Evolutionary conservation across 1,139 yeast species (phyloP).

Genomic region (Pneumocystis wakefieldiae): DNA sequence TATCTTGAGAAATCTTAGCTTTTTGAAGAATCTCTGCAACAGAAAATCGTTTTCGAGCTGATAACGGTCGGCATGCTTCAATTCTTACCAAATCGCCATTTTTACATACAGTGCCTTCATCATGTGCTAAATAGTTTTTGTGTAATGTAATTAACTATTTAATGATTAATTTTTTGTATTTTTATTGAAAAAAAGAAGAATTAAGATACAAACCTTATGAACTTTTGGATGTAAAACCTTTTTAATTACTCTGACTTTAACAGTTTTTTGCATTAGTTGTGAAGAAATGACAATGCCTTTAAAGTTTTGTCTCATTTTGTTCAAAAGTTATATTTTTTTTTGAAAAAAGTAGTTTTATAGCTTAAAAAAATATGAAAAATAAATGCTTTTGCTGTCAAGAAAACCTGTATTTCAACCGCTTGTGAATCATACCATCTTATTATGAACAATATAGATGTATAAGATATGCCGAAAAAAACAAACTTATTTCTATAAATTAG

Average conservation of each 20-base stretch:
- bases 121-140: slow-evolving; percentile 83
- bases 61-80: slow-evolving; percentile 64
- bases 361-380: background rate
- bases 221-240: background rate
- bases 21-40: slow-evolving; percentile 77
- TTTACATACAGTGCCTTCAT: slow-evolving; percentile 73
- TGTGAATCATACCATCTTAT: background rate
- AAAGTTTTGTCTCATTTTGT: slow-evolving; percentile 79
- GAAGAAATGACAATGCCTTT: slow-evolving; percentile 87
- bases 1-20: slow-evolving; percentile 4
- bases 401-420: background rate
- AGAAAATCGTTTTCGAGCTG: slow-evolving; percentile 76
- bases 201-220: background rate
- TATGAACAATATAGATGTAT: background rate
- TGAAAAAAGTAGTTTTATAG: background rate
- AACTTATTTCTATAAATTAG: background rate
- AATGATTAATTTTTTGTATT: slow-evolving; percentile 34
- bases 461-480: background rate
- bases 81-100: slow-evolving; percentile 94
- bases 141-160: slow-evolving; percentile 50
- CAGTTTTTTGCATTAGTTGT: slow-evolving; percentile 91
- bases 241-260: slow-evolving; percentile 73
- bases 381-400: background rate
- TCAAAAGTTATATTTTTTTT: background rate
- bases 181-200: background rate